Evolutionary conservation across 495 filamentous ascomycete genomes (phyloP).

Genomic region (Podospora comata): DNA sequence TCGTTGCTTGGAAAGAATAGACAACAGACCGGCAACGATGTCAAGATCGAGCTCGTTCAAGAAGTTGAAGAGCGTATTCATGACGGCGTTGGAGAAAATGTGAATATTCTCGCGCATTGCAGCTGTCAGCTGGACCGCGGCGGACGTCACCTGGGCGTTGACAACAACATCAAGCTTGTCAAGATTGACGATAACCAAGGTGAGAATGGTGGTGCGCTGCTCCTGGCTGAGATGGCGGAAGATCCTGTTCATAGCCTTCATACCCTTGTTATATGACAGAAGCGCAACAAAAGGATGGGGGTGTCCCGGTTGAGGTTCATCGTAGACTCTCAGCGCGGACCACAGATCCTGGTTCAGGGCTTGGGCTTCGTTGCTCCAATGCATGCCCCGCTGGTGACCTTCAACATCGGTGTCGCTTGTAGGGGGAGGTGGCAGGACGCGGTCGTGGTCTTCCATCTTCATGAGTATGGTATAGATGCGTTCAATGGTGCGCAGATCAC

Average conservation of each 20-base stretch:
- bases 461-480: conserved; percentile 81
- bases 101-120: conserved; percentile 86
- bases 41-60: conserved; percentile 86
- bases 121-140: conserved; percentile 64
- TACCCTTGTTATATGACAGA: conserved; percentile 91
- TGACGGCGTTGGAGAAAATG: conserved; percentile 79
- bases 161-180: conserved; percentile 88
- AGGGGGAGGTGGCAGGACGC: conserved; percentile 70
- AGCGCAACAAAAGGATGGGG: conserved; percentile 97
- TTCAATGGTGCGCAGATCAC: conserved; percentile 79
- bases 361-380: conserved; percentile 69
- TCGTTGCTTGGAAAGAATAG: conserved; percentile 78
- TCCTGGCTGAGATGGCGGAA: conserved; percentile 90
- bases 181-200: conserved; percentile 92
- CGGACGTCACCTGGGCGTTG: conserved; percentile 63
- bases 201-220: conserved; percentile 89
- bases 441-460: conserved; percentile 89
- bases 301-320: conserved; percentile 71
- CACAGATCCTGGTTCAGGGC: conserved; percentile 77
- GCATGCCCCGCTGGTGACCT: conserved; percentile 60
- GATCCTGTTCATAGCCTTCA: conserved; percentile 89
- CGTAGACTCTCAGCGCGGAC: conserved; percentile 81
- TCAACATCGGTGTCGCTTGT: conserved; percentile 60
- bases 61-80: conserved; percentile 83
- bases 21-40: conserved; percentile 84